Percentiles rank a stretch among this genome's conserved stretches.
Evolutionary conservation across 108 stramenopile species (phyloP).

Genomic region (Ochromonas danica): DNA sequence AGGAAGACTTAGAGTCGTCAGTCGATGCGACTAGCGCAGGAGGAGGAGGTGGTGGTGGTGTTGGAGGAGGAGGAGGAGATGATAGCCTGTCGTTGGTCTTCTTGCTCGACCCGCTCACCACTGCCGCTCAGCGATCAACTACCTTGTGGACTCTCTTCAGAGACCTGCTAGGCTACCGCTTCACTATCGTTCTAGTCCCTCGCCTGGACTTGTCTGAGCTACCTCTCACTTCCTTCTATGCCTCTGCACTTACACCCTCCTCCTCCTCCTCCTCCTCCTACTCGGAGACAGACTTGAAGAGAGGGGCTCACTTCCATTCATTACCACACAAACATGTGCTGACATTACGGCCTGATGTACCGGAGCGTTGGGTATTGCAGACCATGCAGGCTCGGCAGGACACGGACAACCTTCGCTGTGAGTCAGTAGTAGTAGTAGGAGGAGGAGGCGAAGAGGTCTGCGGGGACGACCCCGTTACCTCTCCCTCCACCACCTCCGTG

Average conservation of each 20-base stretch:
- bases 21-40: no score
- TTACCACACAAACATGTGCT: conserved; percentile 81
- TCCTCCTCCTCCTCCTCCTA: conserved; percentile 42
- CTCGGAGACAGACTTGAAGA: conserved; percentile 32
- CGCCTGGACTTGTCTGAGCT: conserved; percentile 60
- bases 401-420: conserved; percentile 89
- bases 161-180: conserved; percentile 67
- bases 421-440: conserved; percentile 65
- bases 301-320: conserved; percentile 69
- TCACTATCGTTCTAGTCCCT: conserved; percentile 69
- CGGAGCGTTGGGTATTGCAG: conserved; percentile 93
- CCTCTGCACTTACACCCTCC: conserved; percentile 79
- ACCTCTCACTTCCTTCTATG: conserved; percentile 86
- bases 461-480: conserved; percentile 40
- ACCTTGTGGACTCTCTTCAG: conserved; percentile 70
- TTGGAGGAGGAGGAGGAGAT: no score
- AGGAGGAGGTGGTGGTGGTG: no score
- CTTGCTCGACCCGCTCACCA: conserved; percentile 78
- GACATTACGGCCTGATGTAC: conserved; percentile 89
- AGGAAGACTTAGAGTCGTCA: no score
- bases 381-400: conserved; percentile 77
- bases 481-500: no score
- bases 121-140: conserved; percentile 78
- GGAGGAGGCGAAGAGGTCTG: conserved; percentile 49
- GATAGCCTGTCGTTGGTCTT: neutral